Evolutionary conservation across 2,329 filamentous ascomycete genomes (phyloP).

Genomic region (Xylaria sp.): DNA sequence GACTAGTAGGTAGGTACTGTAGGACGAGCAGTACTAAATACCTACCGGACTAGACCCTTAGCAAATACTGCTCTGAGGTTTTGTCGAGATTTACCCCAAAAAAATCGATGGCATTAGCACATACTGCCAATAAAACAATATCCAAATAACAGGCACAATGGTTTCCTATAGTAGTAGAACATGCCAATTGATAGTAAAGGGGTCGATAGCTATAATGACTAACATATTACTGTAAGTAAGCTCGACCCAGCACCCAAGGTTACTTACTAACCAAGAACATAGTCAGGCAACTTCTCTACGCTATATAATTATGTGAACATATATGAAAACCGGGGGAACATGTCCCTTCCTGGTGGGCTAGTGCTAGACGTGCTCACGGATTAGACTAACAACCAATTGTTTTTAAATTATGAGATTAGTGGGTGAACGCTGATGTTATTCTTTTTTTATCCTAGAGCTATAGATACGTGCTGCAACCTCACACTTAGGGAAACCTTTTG

Average conservation of each 20-base stretch:
- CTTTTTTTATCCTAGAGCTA: background rate
- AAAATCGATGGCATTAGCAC: too few relatives aligned
- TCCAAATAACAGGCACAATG: conserved; percentile 24
- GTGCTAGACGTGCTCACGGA: conserved; percentile 23
- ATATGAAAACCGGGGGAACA: conserved; percentile 27
- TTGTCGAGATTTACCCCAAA: background rate
- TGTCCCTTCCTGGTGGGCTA: conserved; percentile 25
- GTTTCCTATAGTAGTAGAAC: conserved; percentile 23
- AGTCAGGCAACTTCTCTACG: conserved; percentile 24
- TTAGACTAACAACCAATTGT: conserved; percentile 25
- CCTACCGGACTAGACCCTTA: too few relatives aligned
- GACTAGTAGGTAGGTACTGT: background rate
- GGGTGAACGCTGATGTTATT: background rate
- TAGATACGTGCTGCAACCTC: background rate
- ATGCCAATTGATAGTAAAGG: conserved; percentile 21
- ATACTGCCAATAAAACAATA: conserved; percentile 15
- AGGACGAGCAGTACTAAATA: too few relatives aligned
- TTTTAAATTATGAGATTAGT: conserved; percentile 34
- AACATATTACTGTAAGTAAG: conserved; percentile 22
- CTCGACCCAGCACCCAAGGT: background rate
- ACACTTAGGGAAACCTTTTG: background rate
- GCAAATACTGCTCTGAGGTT: background rate
- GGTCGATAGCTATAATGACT: conserved; percentile 15
- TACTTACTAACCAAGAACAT: conserved; percentile 11
- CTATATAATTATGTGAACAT: conserved; percentile 25